Conservation (phyloP, 106 monocot species). For the Phalaenopsis equestris region DNA sequence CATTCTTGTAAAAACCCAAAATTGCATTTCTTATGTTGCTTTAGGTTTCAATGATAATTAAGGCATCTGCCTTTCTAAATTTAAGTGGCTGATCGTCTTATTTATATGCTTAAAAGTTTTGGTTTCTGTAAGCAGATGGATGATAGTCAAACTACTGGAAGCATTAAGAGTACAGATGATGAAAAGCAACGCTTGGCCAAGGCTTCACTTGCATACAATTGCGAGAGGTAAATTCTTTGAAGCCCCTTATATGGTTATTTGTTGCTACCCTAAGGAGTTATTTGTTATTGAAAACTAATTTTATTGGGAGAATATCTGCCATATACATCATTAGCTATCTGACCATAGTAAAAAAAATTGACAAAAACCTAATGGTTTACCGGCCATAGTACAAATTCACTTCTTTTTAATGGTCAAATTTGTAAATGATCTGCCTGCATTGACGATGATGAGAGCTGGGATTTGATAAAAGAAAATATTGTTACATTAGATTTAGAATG, state of each 20-base stretch:
- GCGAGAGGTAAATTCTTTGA: conserved; percentile 56
- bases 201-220: conserved; percentile 91
- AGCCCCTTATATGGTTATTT: background rate
- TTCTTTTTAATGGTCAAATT: too few relatives aligned
- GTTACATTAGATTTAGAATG: too few relatives aligned
- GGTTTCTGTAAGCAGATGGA: conserved; percentile 62
- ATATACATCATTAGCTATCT: too few relatives aligned
- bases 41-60: background rate
- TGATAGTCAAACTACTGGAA: conserved; percentile 76
- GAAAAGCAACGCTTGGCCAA: conserved; percentile 74
- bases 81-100: background rate
- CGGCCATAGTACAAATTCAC: too few relatives aligned
- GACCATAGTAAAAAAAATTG: too few relatives aligned
- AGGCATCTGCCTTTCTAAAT: background rate
- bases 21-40: background rate
- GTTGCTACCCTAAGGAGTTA: background rate
- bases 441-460: too few relatives aligned
- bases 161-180: conserved; percentile 72
- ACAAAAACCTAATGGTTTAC: too few relatives aligned
- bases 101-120: background rate
- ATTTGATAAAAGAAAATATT: too few relatives aligned
- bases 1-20: too few relatives aligned
- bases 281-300: background rate
- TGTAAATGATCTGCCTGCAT: too few relatives aligned
- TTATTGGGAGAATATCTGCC: background rate